Conservation (phyloP, 1,284 basidiomycete genomes). For the Dichomitus squalens region DNA sequence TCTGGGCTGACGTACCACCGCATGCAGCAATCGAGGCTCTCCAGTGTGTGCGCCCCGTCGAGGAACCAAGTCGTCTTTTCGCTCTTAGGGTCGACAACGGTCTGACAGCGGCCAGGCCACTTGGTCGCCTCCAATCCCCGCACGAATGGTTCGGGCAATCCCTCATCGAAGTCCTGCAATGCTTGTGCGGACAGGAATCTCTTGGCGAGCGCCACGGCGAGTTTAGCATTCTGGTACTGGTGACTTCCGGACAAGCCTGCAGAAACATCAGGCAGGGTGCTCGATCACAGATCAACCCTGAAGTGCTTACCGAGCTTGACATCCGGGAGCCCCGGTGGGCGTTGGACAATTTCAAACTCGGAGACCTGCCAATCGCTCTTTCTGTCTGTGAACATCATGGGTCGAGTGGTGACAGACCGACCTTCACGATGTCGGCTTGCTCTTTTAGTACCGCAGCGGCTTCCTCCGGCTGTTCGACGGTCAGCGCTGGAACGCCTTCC, state of each 20-base stretch:
- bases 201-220: conserved; percentile 81
- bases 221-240: conserved; percentile 87
- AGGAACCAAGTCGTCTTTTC: conserved; percentile 78
- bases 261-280: not conserved
- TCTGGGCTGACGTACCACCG: conserved; percentile 79
- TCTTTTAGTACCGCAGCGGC: conserved; percentile 69
- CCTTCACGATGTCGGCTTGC: conserved; percentile 70
- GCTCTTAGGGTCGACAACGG: conserved; percentile 61
- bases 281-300: not conserved
- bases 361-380: conserved; percentile 33
- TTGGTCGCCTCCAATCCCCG: conserved; percentile 69
- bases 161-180: conserved; percentile 29
- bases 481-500: conserved; percentile 85
- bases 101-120: conserved; percentile 99
- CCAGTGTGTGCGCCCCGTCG: conserved; percentile 95
- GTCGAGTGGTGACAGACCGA: conserved; percentile 27
- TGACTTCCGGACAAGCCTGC: conserved; percentile 87
- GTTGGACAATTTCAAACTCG: conserved; percentile 61
- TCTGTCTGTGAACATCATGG: not conserved
- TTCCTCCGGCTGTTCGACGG: conserved; percentile 76
- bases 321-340: conserved; percentile 46
- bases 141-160: conserved; percentile 57
- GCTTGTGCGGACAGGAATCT: conserved; percentile 62
- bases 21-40: conserved; percentile 86
- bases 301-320: conserved; percentile 67